These are phyloP conservation scores for Dryadomyces quercus-mongolicae DNA, from an alignment of 2,329 filamentous ascomycete genomes.

Conservation along the genomic window DNA sequence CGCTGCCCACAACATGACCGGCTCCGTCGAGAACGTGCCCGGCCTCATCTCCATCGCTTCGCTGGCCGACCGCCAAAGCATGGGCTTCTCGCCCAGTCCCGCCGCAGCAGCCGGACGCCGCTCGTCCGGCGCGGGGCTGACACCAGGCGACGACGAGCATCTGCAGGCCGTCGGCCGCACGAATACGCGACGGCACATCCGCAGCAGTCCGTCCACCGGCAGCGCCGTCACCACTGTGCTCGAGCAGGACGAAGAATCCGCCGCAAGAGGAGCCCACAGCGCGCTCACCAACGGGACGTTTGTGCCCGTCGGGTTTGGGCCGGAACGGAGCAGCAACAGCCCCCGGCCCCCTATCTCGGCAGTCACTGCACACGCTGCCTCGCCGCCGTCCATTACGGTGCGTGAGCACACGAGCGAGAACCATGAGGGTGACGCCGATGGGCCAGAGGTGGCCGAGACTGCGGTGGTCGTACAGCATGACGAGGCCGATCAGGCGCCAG, in stretches of 20 bases:
- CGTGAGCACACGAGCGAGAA: conserved; percentile 45
- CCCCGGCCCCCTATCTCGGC: neutral
- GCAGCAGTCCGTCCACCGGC: conserved; percentile 69
- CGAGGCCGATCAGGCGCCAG: conserved; percentile 7
- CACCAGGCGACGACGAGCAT: conserved; percentile 32
- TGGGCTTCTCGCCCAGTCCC: neutral
- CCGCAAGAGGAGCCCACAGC: conserved; percentile 33
- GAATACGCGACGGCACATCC: conserved; percentile 70
- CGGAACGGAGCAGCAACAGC: neutral
- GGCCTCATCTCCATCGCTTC: conserved; percentile 9
- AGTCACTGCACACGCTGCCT: neutral
- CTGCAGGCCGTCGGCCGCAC: conserved; percentile 43
- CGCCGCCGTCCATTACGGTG: conserved; percentile 22
- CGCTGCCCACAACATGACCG: conserved; percentile 6
- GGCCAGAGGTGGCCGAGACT: conserved; percentile 22
- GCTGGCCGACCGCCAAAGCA: conserved; percentile 6
- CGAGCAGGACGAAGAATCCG: conserved; percentile 64
- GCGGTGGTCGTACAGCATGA: conserved; percentile 28
- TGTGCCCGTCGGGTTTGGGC: neutral
- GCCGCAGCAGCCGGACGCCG: conserved; percentile 42
- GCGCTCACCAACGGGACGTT: conserved; percentile 12
- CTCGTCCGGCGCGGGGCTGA: conserved; percentile 25
- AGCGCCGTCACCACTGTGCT: conserved; percentile 71
- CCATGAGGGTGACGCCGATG: conserved; percentile 15
- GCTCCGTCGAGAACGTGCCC: neutral